phyloP scores from a whole-genome alignment of 306 rosid species.

The Notholithocarpus densiflorus region DNA sequence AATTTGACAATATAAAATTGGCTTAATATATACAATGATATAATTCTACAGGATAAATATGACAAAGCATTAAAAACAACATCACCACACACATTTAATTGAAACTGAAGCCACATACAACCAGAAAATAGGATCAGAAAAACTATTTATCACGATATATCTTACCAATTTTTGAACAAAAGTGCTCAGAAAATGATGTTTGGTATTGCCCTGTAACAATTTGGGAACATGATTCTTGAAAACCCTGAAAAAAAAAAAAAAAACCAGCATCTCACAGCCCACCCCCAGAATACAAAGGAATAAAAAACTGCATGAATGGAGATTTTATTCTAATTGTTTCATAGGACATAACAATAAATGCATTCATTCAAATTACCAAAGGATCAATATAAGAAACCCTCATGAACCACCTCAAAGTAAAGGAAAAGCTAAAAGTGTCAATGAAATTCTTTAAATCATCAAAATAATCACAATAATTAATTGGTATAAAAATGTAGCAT shows the following conservation, averaged over 20 bases:
- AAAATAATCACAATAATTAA: not conserved
- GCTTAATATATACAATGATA: not conserved
- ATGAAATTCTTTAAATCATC: not conserved
- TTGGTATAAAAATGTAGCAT: not conserved
- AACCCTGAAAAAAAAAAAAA: constrained; percentile 48
- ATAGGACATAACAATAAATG: not conserved
- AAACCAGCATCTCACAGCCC: not conserved
- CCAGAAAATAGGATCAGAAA: not conserved
- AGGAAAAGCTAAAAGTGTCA: not conserved
- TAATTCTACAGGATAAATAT: not conserved
- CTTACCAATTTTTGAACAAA: constrained; percentile 67
- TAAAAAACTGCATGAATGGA: constrained; percentile 4
- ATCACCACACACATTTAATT: not conserved
- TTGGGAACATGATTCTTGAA: constrained; percentile 78
- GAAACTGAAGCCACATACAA: not conserved
- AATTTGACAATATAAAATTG: not conserved
- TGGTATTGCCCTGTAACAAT: constrained; percentile 54
- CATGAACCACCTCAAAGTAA: not conserved
- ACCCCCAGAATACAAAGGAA: constrained; percentile 1
- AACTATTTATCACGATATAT: not conserved
- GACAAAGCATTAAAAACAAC: not conserved
- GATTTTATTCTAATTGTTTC: not conserved
- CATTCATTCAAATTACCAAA: not conserved
- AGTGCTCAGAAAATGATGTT: constrained; percentile 42
- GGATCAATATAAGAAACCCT: not conserved